A percentile compares a stretch with the other conserved stretches of the same genome.
These are phyloP conservation scores for Rutidosis leptorrhynchoides DNA, from an alignment of 129 eudicot genomes.

Conservation along the genomic window DNA sequence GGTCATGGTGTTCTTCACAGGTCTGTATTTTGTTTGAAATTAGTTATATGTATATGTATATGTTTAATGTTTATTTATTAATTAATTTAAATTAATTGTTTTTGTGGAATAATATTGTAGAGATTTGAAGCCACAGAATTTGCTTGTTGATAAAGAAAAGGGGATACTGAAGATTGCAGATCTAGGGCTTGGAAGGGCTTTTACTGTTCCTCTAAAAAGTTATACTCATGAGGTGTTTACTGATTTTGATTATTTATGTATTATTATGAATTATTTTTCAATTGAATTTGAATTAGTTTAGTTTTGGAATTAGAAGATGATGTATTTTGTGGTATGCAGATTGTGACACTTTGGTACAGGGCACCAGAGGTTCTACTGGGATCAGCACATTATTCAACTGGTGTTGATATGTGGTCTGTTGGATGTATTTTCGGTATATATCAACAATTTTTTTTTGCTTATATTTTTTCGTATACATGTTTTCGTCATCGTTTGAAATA, in stretches of 20 bases:
- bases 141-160: conserved; percentile 78
- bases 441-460: not conserved
- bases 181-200: conserved; percentile 87
- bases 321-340: conserved; percentile 38
- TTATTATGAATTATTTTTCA: not conserved
- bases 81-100: not conserved
- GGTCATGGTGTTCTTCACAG: conserved; percentile 92
- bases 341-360: conserved; percentile 93
- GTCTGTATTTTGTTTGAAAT: not conserved
- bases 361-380: conserved; percentile 93
- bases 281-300: not conserved
- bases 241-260: not conserved
- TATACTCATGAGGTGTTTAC: conserved; percentile 69
- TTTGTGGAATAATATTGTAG: conserved; percentile 13
- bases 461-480: not conserved
- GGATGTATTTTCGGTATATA: conserved; percentile 76
- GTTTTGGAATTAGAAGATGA: not conserved
- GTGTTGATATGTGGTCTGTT: conserved; percentile 97
- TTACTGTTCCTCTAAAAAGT: conserved; percentile 84
- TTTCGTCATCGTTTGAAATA: not conserved
- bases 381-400: conserved; percentile 67
- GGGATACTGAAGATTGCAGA: conserved; percentile 90
- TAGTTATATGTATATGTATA: not conserved
- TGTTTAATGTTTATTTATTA: not conserved
- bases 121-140: conserved; percentile 94